These are phyloP conservation scores for Plantago coronopus DNA, from an alignment of 305 asterid genomes.

Conservation along the genomic window DNA sequence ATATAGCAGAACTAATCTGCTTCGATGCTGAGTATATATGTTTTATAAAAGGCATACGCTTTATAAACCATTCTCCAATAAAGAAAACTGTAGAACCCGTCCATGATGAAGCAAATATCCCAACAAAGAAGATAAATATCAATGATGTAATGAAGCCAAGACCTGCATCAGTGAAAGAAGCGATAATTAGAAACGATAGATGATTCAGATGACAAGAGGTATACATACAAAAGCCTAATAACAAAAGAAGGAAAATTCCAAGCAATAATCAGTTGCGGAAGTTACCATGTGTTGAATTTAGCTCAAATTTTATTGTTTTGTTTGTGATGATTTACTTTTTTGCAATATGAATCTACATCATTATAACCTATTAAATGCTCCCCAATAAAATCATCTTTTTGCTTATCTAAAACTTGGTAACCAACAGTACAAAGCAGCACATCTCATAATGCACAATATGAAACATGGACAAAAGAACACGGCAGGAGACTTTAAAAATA, in stretches of 20 bases:
- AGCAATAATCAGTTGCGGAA: too few relatives aligned
- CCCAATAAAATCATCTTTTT: too few relatives aligned
- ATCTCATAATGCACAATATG: not conserved
- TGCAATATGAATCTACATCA: too few relatives aligned
- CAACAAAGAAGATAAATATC: conserved; percentile 73
- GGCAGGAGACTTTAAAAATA: not conserved
- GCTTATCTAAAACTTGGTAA: too few relatives aligned
- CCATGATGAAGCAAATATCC: conserved; percentile 95
- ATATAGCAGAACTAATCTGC: conserved; percentile 87
- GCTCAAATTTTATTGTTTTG: too few relatives aligned
- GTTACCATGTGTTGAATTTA: too few relatives aligned
- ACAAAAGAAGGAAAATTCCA: too few relatives aligned
- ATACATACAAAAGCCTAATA: too few relatives aligned
- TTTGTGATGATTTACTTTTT: too few relatives aligned
- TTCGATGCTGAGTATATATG: conserved; percentile 89
- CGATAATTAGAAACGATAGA: conserved; percentile 22
- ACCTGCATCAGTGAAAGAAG: conserved; percentile 52
- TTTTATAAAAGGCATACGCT: conserved; percentile 82
- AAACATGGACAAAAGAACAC: conserved; percentile 4
- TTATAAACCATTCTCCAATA: conserved; percentile 90
- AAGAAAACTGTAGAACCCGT: conserved; percentile 85
- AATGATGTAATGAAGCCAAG: conserved; percentile 90
- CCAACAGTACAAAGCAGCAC: too few relatives aligned
- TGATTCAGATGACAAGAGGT: not conserved
- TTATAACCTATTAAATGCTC: too few relatives aligned